Evolutionary conservation across 371 early-diverging fungal genomes (phyloP).

Genomic region (Nematocida sp.): DNA sequence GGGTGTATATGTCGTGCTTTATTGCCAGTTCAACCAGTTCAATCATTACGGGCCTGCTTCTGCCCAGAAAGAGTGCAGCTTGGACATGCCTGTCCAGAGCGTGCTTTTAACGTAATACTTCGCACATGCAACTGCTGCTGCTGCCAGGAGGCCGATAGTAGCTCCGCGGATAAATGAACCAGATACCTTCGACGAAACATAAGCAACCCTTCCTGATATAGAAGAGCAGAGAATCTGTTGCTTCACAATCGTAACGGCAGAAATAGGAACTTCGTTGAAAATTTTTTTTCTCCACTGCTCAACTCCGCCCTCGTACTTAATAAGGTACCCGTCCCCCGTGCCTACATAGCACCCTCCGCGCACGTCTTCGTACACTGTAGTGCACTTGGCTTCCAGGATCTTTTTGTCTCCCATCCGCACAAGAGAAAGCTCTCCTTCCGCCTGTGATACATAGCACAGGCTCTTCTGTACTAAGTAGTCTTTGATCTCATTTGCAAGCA

Average conservation of each 20-base stretch:
- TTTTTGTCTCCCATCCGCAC: neutral
- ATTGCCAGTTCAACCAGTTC: too few species aligned
- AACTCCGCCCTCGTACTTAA: constrained; percentile 7
- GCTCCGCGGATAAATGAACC: neutral
- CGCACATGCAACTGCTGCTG: too few species aligned
- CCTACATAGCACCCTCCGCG: constrained; percentile 19
- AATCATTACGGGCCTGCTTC: too few species aligned
- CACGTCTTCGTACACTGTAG: neutral
- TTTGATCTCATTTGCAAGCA: constrained; percentile 3
- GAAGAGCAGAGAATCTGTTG: constrained; percentile 4
- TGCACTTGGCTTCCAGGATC: constrained; percentile 25
- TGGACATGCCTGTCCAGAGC: too few species aligned
- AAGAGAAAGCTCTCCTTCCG: neutral
- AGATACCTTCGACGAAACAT: neutral
- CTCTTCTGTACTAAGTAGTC: neutral
- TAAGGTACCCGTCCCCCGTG: constrained; percentile 15
- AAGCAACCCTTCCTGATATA: constrained; percentile 1
- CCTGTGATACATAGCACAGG: constrained; percentile 8
- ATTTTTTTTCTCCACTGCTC: constrained; percentile 38
- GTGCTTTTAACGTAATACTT: too few species aligned
- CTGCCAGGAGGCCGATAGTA: neutral
- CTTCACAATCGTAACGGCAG: neutral
- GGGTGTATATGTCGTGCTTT: too few species aligned
- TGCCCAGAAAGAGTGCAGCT: too few species aligned
- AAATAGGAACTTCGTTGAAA: constrained; percentile 7